These are phyloP conservation scores for Datisca glomerata DNA, from an alignment of 306 rosid species.

Conservation along the genomic window DNA sequence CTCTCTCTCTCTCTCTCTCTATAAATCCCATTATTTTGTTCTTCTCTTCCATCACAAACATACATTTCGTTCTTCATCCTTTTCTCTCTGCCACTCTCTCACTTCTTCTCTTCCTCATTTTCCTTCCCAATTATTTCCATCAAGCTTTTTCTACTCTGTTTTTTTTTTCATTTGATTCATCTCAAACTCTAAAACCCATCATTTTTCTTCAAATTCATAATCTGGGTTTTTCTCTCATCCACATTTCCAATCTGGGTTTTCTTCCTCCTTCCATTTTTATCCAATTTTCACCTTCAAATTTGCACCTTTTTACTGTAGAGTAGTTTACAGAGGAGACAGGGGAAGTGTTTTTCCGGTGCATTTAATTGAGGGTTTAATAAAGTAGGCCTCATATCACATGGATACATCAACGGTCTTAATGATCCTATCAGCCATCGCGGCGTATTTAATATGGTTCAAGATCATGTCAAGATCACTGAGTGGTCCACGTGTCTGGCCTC, in stretches of 20 bases:
- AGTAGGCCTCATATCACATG: no score
- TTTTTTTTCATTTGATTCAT: not conserved
- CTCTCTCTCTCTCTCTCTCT: not conserved
- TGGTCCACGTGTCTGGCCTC: constrained; percentile 93
- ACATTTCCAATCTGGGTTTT: not conserved
- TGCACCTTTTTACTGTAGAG: not conserved
- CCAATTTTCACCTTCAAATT: not conserved
- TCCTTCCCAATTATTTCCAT: no score
- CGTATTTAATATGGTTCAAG: constrained; percentile 60
- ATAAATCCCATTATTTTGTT: not conserved
- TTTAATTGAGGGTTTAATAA: not conserved
- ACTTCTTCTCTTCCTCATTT: not conserved
- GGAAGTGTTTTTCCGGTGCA: constrained; percentile 1
- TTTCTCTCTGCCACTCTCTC: not conserved
- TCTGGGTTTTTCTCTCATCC: not conserved
- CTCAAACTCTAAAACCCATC: not conserved
- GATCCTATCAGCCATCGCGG: constrained; percentile 34
- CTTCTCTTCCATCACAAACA: not conserved
- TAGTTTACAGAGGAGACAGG: not conserved
- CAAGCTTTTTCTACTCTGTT: not conserved
- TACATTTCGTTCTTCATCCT: not conserved
- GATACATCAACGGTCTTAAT: constrained; percentile 38
- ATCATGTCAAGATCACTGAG: constrained; percentile 27
- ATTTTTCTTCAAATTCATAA: not conserved
- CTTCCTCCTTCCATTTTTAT: not conserved